Evolutionary conservation across 1,284 basidiomycete species (phyloP), one percentile per base, ranked within the genome.

Genomic region (Cutaneotrichosporon curvatum): DNA sequence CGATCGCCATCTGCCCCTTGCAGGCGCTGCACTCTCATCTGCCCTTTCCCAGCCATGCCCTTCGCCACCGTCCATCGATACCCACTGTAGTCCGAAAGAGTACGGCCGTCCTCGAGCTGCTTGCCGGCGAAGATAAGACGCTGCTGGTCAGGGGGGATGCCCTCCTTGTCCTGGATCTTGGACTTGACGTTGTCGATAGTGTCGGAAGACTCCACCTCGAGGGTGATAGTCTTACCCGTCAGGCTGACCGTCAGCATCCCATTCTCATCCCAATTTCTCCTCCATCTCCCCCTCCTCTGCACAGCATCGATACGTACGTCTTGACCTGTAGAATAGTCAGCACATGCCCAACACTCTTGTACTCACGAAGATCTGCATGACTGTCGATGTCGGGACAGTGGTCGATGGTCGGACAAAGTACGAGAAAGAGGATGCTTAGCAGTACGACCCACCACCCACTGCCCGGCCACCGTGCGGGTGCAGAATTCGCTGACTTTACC

Each of bases 51-150:
- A 22, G 3, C n/a, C n/a, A n/a, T 7, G 25, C 25, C 25, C 25
- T 12, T n/a, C 37, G 20, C 37, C n/a, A 40, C 32, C 39, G 16
- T 11, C 20, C 35, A 19, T 22, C 23, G 19, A 37, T 35, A 67
- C 68, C 51, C 62, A 70, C 68, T 94, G 79, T 95, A 95, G 77
- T 95, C 91, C 63, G 79, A 84, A 50, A 95, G 79, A 35, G 90
- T 95, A 65, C 90, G 85, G 53, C 91, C 91, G 73, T 96, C 91
- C 76, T 95, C 91, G 60, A 96, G 84, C 74, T 94, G 89, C 80
- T 92, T 94, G 60, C 89, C 87, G 57, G 87, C 88, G 62, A 92
- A 94, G 75, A 94, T 94, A 59, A 91, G 79, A 65, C 88, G 86
- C 71, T 92, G 88, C 73, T 92, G 88, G 75, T 91, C 88, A 57